Conservation (phyloP, 2,329 filamentous ascomycete genomes). For the Aureobasidium sp. region DNA sequence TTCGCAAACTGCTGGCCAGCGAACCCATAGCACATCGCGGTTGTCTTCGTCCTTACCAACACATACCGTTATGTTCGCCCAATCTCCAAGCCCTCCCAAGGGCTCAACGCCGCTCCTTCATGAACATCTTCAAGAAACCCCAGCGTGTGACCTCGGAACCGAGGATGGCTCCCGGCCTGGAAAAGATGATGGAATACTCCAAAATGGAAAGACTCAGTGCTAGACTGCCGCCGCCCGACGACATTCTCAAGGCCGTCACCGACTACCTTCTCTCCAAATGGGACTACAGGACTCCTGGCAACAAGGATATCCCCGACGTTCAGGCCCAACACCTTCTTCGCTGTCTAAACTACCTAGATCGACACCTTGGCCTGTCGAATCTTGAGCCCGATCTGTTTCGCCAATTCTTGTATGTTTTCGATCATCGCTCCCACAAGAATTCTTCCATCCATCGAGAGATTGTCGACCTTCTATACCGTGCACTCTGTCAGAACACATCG, state of each 20-base stretch:
- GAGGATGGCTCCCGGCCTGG: conserved; percentile 61
- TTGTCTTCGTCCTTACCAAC: conserved; percentile 27
- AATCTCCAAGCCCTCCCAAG: background rate
- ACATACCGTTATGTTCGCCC: conserved; percentile 20
- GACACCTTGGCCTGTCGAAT: conserved; percentile 16
- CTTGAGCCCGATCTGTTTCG: background rate
- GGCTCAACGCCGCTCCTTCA: conserved; percentile 47
- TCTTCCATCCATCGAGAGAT: background rate
- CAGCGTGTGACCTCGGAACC: conserved; percentile 50
- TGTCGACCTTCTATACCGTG: background rate
- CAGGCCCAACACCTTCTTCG: conserved; percentile 54
- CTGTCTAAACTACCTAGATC: conserved; percentile 54
- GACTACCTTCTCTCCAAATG: conserved; percentile 45
- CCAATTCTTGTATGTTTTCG: background rate
- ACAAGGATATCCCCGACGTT: conserved; percentile 48
- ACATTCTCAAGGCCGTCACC: conserved; percentile 56
- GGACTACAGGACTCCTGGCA: conserved; percentile 30
- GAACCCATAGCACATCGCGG: conserved; percentile 39
- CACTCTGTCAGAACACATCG: background rate
- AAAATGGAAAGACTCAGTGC: conserved; percentile 53
- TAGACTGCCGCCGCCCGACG: conserved; percentile 53
- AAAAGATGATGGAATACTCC: conserved; percentile 59
- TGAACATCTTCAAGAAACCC: conserved; percentile 52
- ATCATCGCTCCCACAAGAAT: background rate
- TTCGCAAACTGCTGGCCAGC: conserved; percentile 47